These are phyloP conservation scores for Colletotrichum sojae DNA, from an alignment of 2,329 filamentous ascomycete genomes.

Conservation along the genomic window DNA sequence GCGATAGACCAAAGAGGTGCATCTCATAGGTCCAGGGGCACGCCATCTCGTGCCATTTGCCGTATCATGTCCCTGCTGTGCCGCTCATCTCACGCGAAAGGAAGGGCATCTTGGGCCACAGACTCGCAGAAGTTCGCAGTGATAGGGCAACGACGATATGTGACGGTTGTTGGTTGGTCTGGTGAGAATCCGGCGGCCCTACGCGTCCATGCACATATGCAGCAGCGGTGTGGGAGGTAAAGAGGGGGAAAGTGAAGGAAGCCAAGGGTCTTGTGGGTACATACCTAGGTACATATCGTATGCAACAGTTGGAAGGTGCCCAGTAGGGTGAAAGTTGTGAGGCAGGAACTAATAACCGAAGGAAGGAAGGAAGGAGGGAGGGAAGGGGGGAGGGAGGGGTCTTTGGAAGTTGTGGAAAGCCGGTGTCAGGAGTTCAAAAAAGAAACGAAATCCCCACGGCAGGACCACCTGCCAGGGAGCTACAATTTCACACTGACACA, in stretches of 20 bases:
- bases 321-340: slow-evolving; percentile 3
- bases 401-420: slow-evolving; percentile 24
- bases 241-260: neutral
- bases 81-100: slow-evolving; percentile 22
- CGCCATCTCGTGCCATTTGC: slow-evolving; percentile 26
- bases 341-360: no score
- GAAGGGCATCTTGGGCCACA: slow-evolving; percentile 11
- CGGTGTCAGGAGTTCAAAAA: slow-evolving; percentile 33
- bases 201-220: neutral
- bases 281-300: no score
- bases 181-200: neutral
- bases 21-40: slow-evolving; percentile 15
- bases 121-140: slow-evolving; percentile 1
- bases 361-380: neutral
- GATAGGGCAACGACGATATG: neutral
- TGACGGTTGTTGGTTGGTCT: neutral
- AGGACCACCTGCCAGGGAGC: no score
- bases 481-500: neutral
- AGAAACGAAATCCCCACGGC: slow-evolving; percentile 6
- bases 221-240: slow-evolving; percentile 11
- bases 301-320: no score
- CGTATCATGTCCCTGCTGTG: slow-evolving; percentile 22
- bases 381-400: no score
- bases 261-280: no score
- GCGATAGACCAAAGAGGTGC: neutral